phyloP scores from a whole-genome alignment of 176 grass and related monocot species.

The Juncus inflexus region DNA sequence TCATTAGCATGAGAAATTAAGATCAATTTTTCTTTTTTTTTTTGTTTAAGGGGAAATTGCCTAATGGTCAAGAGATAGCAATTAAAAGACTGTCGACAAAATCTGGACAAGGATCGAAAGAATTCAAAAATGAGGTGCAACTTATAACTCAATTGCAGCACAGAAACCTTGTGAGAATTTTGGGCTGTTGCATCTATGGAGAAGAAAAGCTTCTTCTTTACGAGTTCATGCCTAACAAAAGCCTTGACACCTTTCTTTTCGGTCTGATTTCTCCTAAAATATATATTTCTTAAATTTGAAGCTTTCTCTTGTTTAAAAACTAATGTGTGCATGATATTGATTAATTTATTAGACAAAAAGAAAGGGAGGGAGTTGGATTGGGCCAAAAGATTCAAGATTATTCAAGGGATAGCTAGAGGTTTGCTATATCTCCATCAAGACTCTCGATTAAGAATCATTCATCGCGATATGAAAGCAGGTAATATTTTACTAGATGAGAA shows the following conservation, averaged over 20 bases:
- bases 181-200: constrained; percentile 65
- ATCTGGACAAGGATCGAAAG: constrained; percentile 49
- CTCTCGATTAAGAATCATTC: constrained; percentile 66
- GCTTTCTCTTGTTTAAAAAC: constrained; percentile 3
- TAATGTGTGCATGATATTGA: constrained; percentile 6
- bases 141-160: constrained; percentile 67
- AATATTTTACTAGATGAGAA: constrained; percentile 53
- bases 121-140: constrained; percentile 66
- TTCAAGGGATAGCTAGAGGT: constrained; percentile 56
- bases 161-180: constrained; percentile 56
- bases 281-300: not conserved
- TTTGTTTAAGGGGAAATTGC: constrained; percentile 41
- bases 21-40: constrained; percentile 8
- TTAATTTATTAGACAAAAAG: constrained; percentile 40
- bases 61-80: constrained; percentile 63
- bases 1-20: not conserved
- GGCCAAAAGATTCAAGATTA: constrained; percentile 48
- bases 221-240: constrained; percentile 80
- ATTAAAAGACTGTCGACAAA: constrained; percentile 56
- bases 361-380: constrained; percentile 46
- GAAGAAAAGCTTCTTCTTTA: constrained; percentile 72
- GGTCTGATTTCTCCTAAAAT: constrained; percentile 17
- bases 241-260: constrained; percentile 62
- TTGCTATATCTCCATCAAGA: constrained; percentile 74
- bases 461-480: constrained; percentile 67